phyloP scores from a whole-genome alignment of 495 filamentous ascomycete genomes.

The Penicillium antarcticum region DNA sequence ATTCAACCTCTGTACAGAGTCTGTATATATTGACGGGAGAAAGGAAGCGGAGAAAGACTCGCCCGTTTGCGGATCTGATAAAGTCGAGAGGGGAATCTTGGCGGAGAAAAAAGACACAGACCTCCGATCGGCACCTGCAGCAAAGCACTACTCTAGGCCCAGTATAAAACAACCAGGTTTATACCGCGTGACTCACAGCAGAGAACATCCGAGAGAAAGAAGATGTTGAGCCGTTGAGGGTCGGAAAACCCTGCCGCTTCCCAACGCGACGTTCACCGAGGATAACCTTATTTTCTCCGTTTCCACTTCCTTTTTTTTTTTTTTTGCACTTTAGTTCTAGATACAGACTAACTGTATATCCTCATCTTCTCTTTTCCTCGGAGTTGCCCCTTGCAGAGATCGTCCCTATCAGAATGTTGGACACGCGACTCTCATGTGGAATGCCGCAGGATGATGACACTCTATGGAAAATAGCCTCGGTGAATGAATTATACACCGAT shows the following conservation, averaged over 20 bases:
- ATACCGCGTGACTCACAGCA: not conserved
- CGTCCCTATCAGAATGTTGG: not conserved
- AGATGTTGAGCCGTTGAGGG: conserved; percentile 13
- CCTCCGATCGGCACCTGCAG: conserved; percentile 1
- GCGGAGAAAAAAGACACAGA: conserved; percentile 3
- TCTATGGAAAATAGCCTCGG: too few relatives aligned
- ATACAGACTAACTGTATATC: not conserved
- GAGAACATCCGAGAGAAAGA: not conserved
- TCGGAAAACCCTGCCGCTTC: conserved; percentile 13
- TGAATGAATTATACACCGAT: too few relatives aligned
- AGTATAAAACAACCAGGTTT: not conserved
- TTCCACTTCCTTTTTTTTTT: not conserved
- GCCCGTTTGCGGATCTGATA: conserved; percentile 26
- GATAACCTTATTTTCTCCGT: conserved; percentile 12
- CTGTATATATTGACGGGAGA: not conserved
- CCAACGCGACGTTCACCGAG: conserved; percentile 19
- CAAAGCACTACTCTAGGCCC: too few relatives aligned
- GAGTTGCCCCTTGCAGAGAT: not conserved
- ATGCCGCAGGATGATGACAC: too few relatives aligned
- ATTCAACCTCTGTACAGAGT: not conserved
- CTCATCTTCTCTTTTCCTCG: not conserved
- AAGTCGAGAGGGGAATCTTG: conserved; percentile 4
- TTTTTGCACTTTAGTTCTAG: not conserved
- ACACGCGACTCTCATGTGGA: not conserved
- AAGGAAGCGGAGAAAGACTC: conserved; percentile 11